Evolutionary conservation across 192 early-diverging fungal species (phyloP).

Genomic region (Paraglomus occultum): DNA sequence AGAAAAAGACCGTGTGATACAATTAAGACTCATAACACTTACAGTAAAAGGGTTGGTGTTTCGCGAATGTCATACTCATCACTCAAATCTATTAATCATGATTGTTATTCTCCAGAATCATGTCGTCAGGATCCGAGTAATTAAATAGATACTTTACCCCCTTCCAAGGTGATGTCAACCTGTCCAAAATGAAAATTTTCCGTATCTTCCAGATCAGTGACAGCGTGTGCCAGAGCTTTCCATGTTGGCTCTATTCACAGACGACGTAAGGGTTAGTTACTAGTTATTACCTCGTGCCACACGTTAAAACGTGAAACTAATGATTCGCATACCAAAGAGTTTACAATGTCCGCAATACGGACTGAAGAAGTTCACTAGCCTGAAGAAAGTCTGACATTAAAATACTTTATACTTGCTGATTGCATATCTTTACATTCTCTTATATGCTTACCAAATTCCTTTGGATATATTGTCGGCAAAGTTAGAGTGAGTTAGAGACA

Average conservation of each 20-base stretch:
- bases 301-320: not conserved
- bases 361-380: slow-evolving; percentile 51
- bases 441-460: slow-evolving; percentile 46
- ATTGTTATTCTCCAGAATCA: slow-evolving; percentile 36
- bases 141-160: slow-evolving; percentile 41
- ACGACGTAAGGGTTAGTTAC: not conserved
- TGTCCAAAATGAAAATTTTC: slow-evolving; percentile 62
- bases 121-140: slow-evolving; percentile 35
- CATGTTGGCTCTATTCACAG: slow-evolving; percentile 45
- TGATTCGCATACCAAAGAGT: slow-evolving; percentile 37
- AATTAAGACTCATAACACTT: slow-evolving; percentile 3
- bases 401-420: not conserved
- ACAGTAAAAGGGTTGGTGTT: slow-evolving; percentile 17
- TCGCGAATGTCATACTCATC: slow-evolving; percentile 41
- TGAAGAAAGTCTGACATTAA: slow-evolving; percentile 23
- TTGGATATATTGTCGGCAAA: slow-evolving; percentile 44
- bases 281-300: not conserved
- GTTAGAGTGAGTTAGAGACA: slow-evolving; percentile 38
- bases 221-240: slow-evolving; percentile 41
- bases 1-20: not conserved
- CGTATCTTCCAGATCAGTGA: slow-evolving; percentile 33
- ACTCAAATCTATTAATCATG: slow-evolving; percentile 30
- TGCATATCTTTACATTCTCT: not conserved
- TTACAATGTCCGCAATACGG: slow-evolving; percentile 47
- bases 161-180: slow-evolving; percentile 64